Base-by-base conservation (phyloP, 352 stramenopile species). In the Globisporangium ultimum region DNA sequence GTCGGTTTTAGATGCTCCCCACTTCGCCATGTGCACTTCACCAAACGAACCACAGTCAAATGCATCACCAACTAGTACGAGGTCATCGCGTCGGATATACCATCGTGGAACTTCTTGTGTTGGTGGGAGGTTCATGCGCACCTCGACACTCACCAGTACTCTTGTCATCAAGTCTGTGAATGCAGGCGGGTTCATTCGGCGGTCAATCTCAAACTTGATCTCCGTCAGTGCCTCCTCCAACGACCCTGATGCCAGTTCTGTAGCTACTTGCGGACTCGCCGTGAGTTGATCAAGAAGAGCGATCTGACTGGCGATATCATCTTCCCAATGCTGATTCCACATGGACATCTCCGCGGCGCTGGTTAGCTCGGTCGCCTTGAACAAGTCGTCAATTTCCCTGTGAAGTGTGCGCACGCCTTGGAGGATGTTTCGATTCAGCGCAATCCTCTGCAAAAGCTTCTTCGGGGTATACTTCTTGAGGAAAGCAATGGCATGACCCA, bases 401-500 rank as follows among this genome's bases (percentile, higher is more conserved):
- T 58, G 43, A n/a, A 46, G 21, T 18, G 15, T 28, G 18, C 47
- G 3, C 14, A 53, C 34, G 3, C 22, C 8, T 28, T 52, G 45
- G 0, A 21, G 17, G 5, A 66, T 36, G 22, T 51, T 53, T 43
- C 15, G 20, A 17, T 20, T 54, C 15, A 28, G 32, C 8, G 48
- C 46, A 38, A 58, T 42, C 21, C 50, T 51, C 43, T 38, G 34
- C 34, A 53, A 7, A 38, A 40, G 12, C 14, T 42, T 55, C 53
- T 61, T 66, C 2, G 10, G 21, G 14, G 17, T 21, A n/a, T 66
- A 47, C 36, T 43, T 34, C 20, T 60, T 21, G 28, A 58, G 20
- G 11, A 64, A 64, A 55, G 57, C 62, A 18, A 63, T 45, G 67
- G 71, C 71, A 11, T 61, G 51, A 32, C 42, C 45, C 24, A 74